Base-by-base conservation (phyloP, 1,139 yeast species). In the Arxiozyma slooffiae region DNA sequence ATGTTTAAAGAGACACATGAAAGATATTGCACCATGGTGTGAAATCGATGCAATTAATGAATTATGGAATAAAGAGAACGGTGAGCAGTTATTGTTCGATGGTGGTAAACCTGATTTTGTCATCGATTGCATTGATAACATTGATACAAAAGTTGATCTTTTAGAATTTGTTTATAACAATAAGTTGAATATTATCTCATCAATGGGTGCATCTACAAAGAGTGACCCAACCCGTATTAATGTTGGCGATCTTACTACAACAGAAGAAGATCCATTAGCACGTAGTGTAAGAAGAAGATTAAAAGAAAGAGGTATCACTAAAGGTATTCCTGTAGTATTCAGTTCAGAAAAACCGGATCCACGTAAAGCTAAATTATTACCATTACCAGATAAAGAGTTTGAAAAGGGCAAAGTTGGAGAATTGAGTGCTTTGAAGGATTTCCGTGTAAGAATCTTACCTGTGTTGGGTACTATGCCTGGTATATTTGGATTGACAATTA, bases 331-430 rank as follows among this genome's bases (percentile, higher is more conserved):
- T 0, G 90, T 88, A 7, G 94, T 89, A 1, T 92, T 87, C 62
- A 85, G 96, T 30, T 85, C 96, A 1, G 98, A 92, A 66, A 92
- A 92, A 67, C 98, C 98, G 1, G 96, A 90, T 62, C 95, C 96
- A 39, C 80, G 87, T 53, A 92, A 92, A 70, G 97, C 97, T 1
- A 78, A 82, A 56, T 68, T 92, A 53, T 71, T 92, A 55, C 97
- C 96, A 7, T 72, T 92, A 49, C 82, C 89, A 14, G 89, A 88
- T 46, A 84, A 80, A 40, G 95, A 87, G 65, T 76, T 80, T 52
- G 80, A 78, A 50, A 81, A 82, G 66, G 97, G 97, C 40, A 74
- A 81, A 52, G 96, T 90, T 37, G 95, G 81, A 56, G 95, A 92
- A 66, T 74, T 92, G 48, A 81, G 95, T 50, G 95, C 96, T 1